A percentile compares a stretch with the other conserved stretches of the same genome.
These are phyloP conservation scores for Pyrus hybrid DNA, from an alignment of 331 rosid species.

Conservation along the genomic window DNA sequence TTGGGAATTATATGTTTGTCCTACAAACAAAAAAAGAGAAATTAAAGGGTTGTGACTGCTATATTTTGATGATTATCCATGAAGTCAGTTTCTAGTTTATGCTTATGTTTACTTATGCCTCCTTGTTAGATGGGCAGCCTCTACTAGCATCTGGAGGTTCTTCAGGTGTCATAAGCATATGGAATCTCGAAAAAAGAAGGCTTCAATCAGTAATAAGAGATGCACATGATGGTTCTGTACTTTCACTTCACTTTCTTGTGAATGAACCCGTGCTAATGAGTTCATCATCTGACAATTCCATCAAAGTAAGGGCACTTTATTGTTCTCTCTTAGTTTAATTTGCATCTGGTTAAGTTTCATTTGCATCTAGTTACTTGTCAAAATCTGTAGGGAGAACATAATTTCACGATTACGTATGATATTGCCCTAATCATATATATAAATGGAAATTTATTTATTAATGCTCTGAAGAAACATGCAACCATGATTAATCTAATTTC, in stretches of 20 bases:
- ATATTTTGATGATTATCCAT: not conserved
- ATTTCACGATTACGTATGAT: not conserved
- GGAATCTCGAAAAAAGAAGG: slow-evolving; percentile 96
- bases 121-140: slow-evolving; percentile 76
- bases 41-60: not conserved
- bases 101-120: slow-evolving; percentile 5
- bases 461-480: not conserved
- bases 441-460: not conserved
- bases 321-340: not conserved
- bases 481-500: not conserved
- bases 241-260: slow-evolving; percentile 80
- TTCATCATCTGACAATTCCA: slow-evolving; percentile 85
- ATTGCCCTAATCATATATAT: not conserved
- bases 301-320: slow-evolving; percentile 51
- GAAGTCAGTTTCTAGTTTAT: not conserved
- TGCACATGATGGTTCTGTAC: slow-evolving; percentile 69
- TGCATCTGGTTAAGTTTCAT: not conserved
- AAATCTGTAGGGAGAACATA: not conserved
- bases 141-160: slow-evolving; percentile 97
- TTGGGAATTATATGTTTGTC: not conserved
- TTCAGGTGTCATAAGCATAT: slow-evolving; percentile 88
- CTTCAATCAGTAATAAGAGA: slow-evolving; percentile 85
- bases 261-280: slow-evolving; percentile 94
- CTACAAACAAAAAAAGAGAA: not conserved
- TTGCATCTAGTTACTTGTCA: not conserved